Evolutionary conservation across 1,284 basidiomycete species (phyloP).

Genomic region (Malassezia dermatis): DNA sequence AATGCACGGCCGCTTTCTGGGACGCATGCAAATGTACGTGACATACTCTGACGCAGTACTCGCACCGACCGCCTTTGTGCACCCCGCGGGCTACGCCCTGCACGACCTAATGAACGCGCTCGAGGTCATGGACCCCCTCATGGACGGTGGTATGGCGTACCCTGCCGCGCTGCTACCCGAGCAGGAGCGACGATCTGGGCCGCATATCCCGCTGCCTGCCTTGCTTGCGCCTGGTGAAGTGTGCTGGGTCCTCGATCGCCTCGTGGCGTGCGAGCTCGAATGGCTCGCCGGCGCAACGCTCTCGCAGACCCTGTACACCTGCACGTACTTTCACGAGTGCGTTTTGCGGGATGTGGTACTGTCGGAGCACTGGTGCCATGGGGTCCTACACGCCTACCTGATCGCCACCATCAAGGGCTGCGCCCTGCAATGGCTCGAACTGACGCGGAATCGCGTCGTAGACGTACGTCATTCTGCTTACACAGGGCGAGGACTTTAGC

Average conservation of each 20-base stretch:
- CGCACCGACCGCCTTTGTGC: neutral
- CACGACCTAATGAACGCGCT: slow-evolving; percentile 15
- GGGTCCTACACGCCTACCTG: neutral
- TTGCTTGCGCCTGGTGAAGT: neutral
- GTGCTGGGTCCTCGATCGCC: slow-evolving; percentile 14
- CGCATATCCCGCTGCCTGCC: neutral
- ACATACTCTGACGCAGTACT: neutral
- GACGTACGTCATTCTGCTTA: slow-evolving; percentile 1
- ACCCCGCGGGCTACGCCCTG: neutral
- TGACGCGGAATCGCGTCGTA: slow-evolving; percentile 4
- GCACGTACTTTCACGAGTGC: slow-evolving; percentile 5
- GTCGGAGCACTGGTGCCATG: slow-evolving; percentile 2
- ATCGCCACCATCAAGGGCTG: slow-evolving; percentile 8
- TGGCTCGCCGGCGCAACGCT: slow-evolving; percentile 11
- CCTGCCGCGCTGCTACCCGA: neutral
- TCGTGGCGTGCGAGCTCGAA: slow-evolving; percentile 12
- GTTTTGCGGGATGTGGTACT: neutral
- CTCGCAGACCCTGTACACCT: slow-evolving; percentile 15
- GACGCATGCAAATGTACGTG: slow-evolving; percentile 1
- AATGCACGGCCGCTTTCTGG: slow-evolving; percentile 11
- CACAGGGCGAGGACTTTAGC: slow-evolving; percentile 13
- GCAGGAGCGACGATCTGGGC: neutral
- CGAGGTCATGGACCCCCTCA: slow-evolving; percentile 16
- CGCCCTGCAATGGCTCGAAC: slow-evolving; percentile 12
- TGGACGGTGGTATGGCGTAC: slow-evolving; percentile 15